A percentile compares a stretch with the other conserved stretches of the same genome.
These are phyloP conservation scores for Wickerhamomyces ciferrii DNA, from an alignment of 805 yeast genomes.

Conservation along the genomic window DNA sequence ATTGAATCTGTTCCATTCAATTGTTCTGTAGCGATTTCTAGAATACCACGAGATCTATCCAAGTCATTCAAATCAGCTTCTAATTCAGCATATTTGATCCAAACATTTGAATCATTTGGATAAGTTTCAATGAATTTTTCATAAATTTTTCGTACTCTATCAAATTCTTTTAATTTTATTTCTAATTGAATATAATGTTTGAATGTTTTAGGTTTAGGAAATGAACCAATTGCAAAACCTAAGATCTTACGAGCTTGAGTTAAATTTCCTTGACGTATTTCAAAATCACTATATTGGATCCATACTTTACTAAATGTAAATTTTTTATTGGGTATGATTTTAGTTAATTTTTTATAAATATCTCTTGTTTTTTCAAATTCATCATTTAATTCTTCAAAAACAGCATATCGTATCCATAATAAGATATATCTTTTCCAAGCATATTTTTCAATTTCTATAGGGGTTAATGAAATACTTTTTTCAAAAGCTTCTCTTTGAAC, in stretches of 20 bases:
- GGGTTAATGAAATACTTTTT: slow-evolving; percentile 36
- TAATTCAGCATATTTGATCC: slow-evolving; percentile 64
- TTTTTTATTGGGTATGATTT: slow-evolving; percentile 44
- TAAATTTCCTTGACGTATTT: slow-evolving; percentile 54
- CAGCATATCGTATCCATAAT: slow-evolving; percentile 64
- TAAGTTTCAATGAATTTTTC: slow-evolving; percentile 55
- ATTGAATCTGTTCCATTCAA: slow-evolving; percentile 16
- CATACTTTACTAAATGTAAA: slow-evolving; percentile 74
- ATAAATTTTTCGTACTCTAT: slow-evolving; percentile 68
- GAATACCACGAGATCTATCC: slow-evolving; percentile 63
- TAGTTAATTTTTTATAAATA: slow-evolving; percentile 45
- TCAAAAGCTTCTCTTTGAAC: slow-evolving; percentile 34
- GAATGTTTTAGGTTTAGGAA: slow-evolving; percentile 56
- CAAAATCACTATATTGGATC: slow-evolving; percentile 68
- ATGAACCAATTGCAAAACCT: slow-evolving; percentile 68
- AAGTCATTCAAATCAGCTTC: slow-evolving; percentile 66
- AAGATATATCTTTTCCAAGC: slow-evolving; percentile 67
- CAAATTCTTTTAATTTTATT: slow-evolving; percentile 66
- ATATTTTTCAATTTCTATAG: slow-evolving; percentile 29
- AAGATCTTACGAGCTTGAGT: slow-evolving; percentile 56
- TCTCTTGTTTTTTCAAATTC: slow-evolving; percentile 42
- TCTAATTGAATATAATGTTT: slow-evolving; percentile 67
- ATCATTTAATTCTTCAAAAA: slow-evolving; percentile 50
- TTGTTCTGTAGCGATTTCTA: slow-evolving; percentile 40
- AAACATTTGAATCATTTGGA: slow-evolving; percentile 35